Conservation (phyloP, 768 basidiomycete species). For the Macrolepiota dolichaula region DNA sequence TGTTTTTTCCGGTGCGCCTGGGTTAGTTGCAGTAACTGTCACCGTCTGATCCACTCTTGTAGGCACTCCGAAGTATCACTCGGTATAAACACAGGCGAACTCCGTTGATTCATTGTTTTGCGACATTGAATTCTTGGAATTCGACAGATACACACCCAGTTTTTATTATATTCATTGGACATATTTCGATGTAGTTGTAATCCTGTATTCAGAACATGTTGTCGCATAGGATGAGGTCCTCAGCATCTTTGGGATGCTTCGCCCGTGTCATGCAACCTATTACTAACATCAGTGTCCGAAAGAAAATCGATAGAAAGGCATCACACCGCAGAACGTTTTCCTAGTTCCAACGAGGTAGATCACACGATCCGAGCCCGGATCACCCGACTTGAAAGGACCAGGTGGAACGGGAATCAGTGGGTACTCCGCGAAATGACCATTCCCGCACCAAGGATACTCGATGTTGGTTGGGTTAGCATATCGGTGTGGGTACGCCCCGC, state of each 20-base stretch:
- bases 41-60: no score
- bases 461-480: not conserved
- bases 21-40: no score
- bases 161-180: no score
- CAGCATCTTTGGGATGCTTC: not conserved
- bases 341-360: constrained; percentile 3
- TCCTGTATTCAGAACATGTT: not conserved
- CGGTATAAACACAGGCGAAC: no score
- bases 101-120: no score
- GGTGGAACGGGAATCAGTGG: not conserved
- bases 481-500: not conserved
- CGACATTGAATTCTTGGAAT: no score
- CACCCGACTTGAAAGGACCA: not conserved
- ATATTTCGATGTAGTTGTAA: no score
- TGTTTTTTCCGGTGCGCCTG: no score
- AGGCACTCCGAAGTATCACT: no score
- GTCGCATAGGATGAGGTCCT: not conserved
- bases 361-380: not conserved
- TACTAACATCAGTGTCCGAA: no score
- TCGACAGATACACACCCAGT: no score
- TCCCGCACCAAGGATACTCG: constrained; percentile 1
- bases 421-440: constrained; percentile 3
- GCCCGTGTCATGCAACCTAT: not conserved
- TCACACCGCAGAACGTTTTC: constrained; percentile 5
- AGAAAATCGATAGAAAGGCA: not conserved